Percentiles rank a stretch among this genome's conserved stretches.
These are phyloP conservation scores for Fusarium sp. DNA, from an alignment of 2,329 filamentous ascomycete species.

Conservation along the genomic window DNA sequence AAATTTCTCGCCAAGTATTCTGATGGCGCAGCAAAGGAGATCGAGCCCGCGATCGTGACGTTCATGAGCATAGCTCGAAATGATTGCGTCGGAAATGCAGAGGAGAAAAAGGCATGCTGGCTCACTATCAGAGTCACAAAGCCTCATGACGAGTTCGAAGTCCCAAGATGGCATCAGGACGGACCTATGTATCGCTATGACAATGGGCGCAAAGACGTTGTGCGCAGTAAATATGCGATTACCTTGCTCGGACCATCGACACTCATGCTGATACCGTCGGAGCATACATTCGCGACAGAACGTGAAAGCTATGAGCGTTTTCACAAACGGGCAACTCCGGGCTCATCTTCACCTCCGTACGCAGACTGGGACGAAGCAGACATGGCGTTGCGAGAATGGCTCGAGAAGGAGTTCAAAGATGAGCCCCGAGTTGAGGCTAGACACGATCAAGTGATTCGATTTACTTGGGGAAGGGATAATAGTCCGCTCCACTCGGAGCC, in stretches of 20 bases:
- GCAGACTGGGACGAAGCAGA: background rate
- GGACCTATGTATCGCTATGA: background rate
- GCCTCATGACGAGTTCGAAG: background rate
- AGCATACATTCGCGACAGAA: background rate
- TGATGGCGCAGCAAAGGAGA: background rate
- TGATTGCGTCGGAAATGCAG: background rate
- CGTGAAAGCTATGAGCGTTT: background rate
- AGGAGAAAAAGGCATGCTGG: background rate
- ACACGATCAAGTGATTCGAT: background rate
- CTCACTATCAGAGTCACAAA: background rate
- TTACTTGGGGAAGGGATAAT: background rate
- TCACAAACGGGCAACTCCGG: background rate
- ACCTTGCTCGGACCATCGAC: background rate
- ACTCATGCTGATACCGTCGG: background rate
- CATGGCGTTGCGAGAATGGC: background rate
- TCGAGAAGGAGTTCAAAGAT: background rate
- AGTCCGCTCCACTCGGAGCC: slow-evolving; percentile 10
- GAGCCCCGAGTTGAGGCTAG: background rate
- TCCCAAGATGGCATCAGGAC: slow-evolving; percentile 4
- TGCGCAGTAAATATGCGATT: background rate
- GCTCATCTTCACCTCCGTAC: background rate
- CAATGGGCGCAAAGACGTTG: background rate
- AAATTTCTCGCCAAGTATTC: background rate
- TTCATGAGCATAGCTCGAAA: background rate
- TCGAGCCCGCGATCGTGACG: background rate